Base-by-base conservation (phyloP, 768 basidiomycete genomes). In the Phaffia tasmanica region DNA sequence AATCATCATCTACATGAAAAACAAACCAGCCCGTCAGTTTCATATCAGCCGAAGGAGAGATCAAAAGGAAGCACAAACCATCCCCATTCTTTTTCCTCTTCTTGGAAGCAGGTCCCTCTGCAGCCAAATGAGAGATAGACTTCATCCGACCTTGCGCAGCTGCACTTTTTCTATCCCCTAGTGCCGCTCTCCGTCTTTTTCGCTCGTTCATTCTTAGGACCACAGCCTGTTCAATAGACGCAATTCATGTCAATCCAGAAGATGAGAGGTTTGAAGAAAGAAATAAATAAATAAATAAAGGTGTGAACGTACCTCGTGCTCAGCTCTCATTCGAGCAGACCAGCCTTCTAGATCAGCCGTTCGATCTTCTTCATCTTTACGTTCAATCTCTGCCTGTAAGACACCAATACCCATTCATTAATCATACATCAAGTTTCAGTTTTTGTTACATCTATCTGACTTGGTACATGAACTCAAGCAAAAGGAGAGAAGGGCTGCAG, bases 81-180 rank as follows among this genome's bases (percentile, higher is more conserved):
- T 85, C 85, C 8, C 79, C 85, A 78, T 89, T 92, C 71, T 76
- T 84, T 74, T 88, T 87, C 80, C 88, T 91, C 77, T 87, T 89
- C 1, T 86, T 79, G 16, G 86, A 81, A 2, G 85, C 81, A 53
- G 89, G 71, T 18, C 71, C 88, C 67, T 98, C 95, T 1, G 85
- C 85, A 0, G 95, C 94, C 49, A 99, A 79, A 56, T 83, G 86
- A 0, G 94, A 90, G 47, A 99, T 95, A 69, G 83, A 88, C 79
- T 94, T 94, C 94, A 97, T 95, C 70, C 93, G 79, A 35, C 87
- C 88, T 76, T 98, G 95, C 0, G 93, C 86, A 21, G 90, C 93
- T 16, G 93, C 89, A 70, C 89, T 91, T 78, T 97, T 95, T 61
- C 95, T 79, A 75, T 99, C 92, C 32, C 81, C 85, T 57, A 98